Evolutionary conservation across 1,139 yeast species (phyloP), one percentile per base, ranked within the genome.

Genomic region (Suhomyces coccinellae): DNA sequence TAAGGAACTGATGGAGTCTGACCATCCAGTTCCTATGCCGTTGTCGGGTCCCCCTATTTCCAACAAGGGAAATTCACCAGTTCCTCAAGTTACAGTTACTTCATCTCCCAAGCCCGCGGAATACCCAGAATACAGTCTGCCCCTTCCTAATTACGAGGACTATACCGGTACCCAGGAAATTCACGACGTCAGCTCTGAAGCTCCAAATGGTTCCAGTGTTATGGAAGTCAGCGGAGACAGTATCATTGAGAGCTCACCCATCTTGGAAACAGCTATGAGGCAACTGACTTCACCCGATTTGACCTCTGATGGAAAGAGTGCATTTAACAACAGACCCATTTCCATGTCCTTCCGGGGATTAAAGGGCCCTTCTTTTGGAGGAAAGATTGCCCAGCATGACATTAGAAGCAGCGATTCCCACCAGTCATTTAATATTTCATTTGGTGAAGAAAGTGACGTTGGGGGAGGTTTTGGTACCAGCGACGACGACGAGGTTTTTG

Each of bases 281-380:
- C 44, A 45, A 9, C 53, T 43, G 45, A 34, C 35, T 9, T 52
- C 52, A 22, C 44, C 53, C 8, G 24, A 41, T 14, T 16, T 36
- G 32, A 31, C 35, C 29, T 51, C 47, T 12, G 40, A 54, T 27
- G 59, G 59, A 2, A 53, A 42, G 22, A 45, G 47, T 20, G 42
- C 46, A 8, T 47, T 45, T 41, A 60, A 59, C 26, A 59, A 62
- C 38, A 68, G 88, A 49, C 87, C 87, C 12, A 69, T 82, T 6
- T 82, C 87, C 2, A 78, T 82, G 85, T 82, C 89, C 0, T 83
- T 82, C 62, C 76, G 77, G 52, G 89, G 89, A 0, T 62, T 83
- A 47, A 74, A 68, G 45, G 85, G 82, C 0, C 84, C 88, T 1
- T 69, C 80, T 1, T 78, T 81, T 53, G 73, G 66, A 9, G 66